Conservation (phyloP, 2,329 filamentous ascomycete species). For the Alternaria angustiovoidea region DNA sequence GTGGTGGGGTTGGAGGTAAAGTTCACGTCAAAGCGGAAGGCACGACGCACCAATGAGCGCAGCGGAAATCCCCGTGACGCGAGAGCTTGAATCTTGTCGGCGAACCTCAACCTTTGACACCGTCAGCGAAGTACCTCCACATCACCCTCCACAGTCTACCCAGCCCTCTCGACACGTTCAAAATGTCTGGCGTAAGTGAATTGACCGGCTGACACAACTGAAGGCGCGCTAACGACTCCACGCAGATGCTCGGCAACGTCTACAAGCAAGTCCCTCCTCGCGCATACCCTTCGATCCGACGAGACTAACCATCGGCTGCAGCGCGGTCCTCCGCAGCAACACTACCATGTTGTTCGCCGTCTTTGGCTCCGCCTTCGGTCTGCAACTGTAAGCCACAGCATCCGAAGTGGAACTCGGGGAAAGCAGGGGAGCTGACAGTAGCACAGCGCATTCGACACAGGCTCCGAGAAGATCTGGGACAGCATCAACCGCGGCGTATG, state of each 20-base stretch:
- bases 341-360: slow-evolving; percentile 85
- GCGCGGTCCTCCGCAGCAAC: slow-evolving; percentile 86
- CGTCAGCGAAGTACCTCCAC: slow-evolving; percentile 36
- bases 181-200: slow-evolving; percentile 68
- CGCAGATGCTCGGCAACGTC: slow-evolving; percentile 62
- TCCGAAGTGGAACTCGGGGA: slow-evolving; percentile 3
- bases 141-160: slow-evolving; percentile 32
- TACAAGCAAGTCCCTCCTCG: slow-evolving; percentile 57
- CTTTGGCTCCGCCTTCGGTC: slow-evolving; percentile 86
- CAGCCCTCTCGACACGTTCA: slow-evolving; percentile 44
- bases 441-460: slow-evolving; percentile 79
- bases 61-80: slow-evolving; percentile 32
- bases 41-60: slow-evolving; percentile 38
- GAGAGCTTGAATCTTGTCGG: slow-evolving; percentile 33
- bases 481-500: slow-evolving; percentile 83
- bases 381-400: slow-evolving; percentile 79
- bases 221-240: slow-evolving; percentile 35
- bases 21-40: slow-evolving; percentile 17
- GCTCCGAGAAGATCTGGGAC: slow-evolving; percentile 90
- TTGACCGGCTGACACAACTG: slow-evolving; percentile 23
- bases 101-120: slow-evolving; percentile 31
- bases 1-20: slow-evolving; percentile 21
- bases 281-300: slow-evolving; percentile 22
- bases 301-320: slow-evolving; percentile 56
- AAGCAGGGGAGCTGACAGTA: slow-evolving; percentile 30